These are phyloP conservation scores for Lanzia echinophila DNA, from an alignment of 2,329 filamentous ascomycete species.

Conservation along the genomic window DNA sequence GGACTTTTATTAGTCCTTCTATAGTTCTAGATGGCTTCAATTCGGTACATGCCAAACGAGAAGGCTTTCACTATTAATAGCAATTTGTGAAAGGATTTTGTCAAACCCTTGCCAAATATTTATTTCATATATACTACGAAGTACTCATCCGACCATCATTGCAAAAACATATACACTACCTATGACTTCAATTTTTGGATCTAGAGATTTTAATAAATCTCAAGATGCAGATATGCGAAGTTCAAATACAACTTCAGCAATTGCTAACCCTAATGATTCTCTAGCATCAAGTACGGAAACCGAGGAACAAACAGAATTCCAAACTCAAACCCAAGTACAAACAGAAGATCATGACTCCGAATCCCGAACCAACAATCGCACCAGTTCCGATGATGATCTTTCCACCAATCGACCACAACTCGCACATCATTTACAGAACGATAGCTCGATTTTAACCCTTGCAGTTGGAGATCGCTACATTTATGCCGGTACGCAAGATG, in stretches of 20 bases:
- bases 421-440: slow-evolving; percentile 67
- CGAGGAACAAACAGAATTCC: neutral
- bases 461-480: slow-evolving; percentile 74
- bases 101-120: neutral
- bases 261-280: neutral
- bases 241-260: neutral
- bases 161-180: neutral
- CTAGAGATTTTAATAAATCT: neutral
- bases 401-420: slow-evolving; percentile 46
- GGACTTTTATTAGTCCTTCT: neutral
- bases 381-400: slow-evolving; percentile 15
- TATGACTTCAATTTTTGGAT: slow-evolving; percentile 11
- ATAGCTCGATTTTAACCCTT: slow-evolving; percentile 74
- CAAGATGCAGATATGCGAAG: neutral
- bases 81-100: too few relatives aligned
- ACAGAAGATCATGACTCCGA: neutral
- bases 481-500: slow-evolving; percentile 87
- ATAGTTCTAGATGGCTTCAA: neutral
- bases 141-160: neutral
- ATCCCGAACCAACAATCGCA: neutral
- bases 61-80: too few relatives aligned
- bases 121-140: neutral
- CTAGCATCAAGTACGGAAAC: neutral
- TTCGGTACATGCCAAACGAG: too few relatives aligned
- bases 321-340: neutral